These are phyloP conservation scores for Fusarium hostae DNA, from an alignment of 2,329 filamentous ascomycete species.

Conservation along the genomic window DNA sequence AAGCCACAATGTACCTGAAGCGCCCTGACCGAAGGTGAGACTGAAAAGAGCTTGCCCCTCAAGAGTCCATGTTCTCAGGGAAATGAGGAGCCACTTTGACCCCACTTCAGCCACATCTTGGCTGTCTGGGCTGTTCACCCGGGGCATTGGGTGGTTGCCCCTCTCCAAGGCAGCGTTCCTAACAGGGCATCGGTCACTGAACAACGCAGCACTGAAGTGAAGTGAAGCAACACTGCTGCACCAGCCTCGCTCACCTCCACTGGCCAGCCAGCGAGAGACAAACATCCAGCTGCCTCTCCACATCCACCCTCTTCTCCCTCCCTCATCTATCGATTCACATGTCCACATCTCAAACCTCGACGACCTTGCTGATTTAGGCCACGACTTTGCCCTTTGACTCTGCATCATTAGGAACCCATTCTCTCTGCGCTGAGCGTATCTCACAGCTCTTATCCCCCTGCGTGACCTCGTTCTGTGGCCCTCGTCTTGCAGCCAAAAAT, in stretches of 20 bases:
- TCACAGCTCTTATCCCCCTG: constrained; percentile 7
- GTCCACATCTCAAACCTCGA: constrained; percentile 28
- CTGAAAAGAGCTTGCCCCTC: constrained; percentile 14
- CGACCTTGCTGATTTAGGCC: constrained; percentile 33
- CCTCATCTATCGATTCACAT: constrained; percentile 46
- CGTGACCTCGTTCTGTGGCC: constrained; percentile 20
- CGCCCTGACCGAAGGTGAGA: constrained; percentile 13
- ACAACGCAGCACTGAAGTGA: constrained; percentile 2
- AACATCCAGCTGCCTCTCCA: constrained; percentile 39
- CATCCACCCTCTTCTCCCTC: constrained; percentile 36
- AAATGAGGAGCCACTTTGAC: constrained; percentile 33
- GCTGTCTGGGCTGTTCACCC: not conserved
- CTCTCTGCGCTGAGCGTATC: constrained; percentile 29
- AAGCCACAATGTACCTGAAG: constrained; percentile 25
- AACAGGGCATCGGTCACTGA: constrained; percentile 22
- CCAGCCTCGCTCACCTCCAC: constrained; percentile 18
- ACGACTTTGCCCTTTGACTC: constrained; percentile 29
- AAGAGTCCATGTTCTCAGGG: constrained; percentile 9
- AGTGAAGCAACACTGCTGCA: constrained; percentile 5
- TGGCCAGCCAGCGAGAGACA: constrained; percentile 13
- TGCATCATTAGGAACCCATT: constrained; percentile 23
- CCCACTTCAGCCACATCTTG: constrained; percentile 35
- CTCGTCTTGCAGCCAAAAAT: constrained; percentile 41
- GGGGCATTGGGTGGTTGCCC: constrained; percentile 5
- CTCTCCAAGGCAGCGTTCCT: constrained; percentile 16